Conservation (phyloP, 148 eudicot genomes). For the Arctostaphylos glauca region DNA sequence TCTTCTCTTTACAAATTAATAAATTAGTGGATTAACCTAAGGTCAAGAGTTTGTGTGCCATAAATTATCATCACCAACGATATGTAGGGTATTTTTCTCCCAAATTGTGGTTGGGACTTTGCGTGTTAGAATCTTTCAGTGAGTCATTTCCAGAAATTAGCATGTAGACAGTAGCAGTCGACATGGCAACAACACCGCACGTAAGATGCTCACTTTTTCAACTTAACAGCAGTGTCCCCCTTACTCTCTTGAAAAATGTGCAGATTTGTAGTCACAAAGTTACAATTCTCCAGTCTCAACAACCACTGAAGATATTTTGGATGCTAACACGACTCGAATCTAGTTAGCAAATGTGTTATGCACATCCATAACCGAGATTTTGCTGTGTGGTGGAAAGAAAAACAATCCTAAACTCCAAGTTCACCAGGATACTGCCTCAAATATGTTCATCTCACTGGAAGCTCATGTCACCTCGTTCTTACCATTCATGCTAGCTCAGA, state of each 20-base stretch:
- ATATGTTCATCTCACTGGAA: neutral
- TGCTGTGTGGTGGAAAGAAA: neutral
- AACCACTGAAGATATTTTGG: neutral
- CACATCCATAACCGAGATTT: neutral
- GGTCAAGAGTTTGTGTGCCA: too few species aligned
- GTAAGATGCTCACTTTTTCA: neutral
- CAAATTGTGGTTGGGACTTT: too few species aligned
- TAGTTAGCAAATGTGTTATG: neutral
- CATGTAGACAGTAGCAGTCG: too few species aligned
- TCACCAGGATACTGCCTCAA: neutral
- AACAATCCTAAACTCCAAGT: neutral
- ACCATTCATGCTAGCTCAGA: neutral
- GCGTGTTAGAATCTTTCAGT: too few species aligned
- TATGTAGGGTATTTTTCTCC: too few species aligned
- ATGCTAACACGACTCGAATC: neutral
- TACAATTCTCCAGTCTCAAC: neutral
- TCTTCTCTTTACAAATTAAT: too few species aligned
- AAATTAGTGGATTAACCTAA: too few species aligned
- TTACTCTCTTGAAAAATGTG: slow-evolving; percentile 1
- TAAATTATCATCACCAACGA: too few species aligned
- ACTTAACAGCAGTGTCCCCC: neutral
- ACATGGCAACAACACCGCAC: neutral
- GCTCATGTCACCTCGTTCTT: neutral
- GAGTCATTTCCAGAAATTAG: too few species aligned
- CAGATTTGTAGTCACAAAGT: neutral